A percentile compares a stretch with the other conserved stretches of the same genome.
Conservation (phyloP, 768 basidiomycete genomes). For the Rhodocollybia butyracea region DNA sequence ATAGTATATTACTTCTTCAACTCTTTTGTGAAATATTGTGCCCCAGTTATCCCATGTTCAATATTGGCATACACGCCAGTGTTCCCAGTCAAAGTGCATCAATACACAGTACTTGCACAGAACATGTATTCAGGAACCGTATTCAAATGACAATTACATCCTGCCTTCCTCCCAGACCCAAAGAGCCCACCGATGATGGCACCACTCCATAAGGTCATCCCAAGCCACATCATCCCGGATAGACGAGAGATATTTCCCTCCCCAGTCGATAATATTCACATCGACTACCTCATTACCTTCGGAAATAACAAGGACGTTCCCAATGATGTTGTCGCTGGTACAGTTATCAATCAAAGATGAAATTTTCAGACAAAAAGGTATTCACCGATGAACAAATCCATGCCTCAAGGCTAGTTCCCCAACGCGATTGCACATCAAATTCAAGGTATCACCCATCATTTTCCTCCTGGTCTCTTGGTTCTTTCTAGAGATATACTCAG, state of each 20-base stretch:
- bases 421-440: background rate
- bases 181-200: background rate
- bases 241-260: constrained; percentile 3
- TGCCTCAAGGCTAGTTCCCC: background rate
- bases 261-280: constrained; percentile 4
- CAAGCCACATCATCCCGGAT: constrained; percentile 1
- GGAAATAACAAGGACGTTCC: constrained; percentile 1
- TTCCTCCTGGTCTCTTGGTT: background rate
- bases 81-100: too few relatives aligned
- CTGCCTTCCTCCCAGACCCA: background rate
- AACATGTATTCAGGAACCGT: too few relatives aligned
- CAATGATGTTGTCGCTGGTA: constrained; percentile 3
- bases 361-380: background rate
- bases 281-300: background rate
- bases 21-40: too few relatives aligned
- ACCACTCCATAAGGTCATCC: constrained; percentile 6
- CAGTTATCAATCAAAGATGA: background rate
- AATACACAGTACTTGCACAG: too few relatives aligned
- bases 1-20: too few relatives aligned
- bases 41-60: too few relatives aligned
- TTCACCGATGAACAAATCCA: constrained; percentile 2
- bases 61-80: too few relatives aligned
- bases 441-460: constrained; percentile 1
- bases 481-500: background rate
- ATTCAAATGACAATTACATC: too few relatives aligned